phyloP scores from a whole-genome alignment of 2,329 filamentous ascomycete species.

The Exutisphaerella laricina region DNA sequence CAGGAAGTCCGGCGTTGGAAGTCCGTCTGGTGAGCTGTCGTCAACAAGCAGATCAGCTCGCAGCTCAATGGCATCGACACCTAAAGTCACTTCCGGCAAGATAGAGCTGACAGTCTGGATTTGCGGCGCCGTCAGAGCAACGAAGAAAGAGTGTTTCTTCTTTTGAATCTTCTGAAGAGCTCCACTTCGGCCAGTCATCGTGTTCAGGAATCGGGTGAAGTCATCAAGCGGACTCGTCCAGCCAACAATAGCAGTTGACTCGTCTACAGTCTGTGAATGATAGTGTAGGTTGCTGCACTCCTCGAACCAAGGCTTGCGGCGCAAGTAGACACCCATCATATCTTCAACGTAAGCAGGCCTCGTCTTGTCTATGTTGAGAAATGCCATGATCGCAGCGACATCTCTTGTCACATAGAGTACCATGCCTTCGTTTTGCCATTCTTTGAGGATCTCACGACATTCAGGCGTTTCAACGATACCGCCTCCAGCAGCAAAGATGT shows the following conservation, averaged over 20 bases:
- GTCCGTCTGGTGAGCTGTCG: slow-evolving; percentile 50
- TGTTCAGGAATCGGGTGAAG: slow-evolving; percentile 66
- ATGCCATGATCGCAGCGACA: slow-evolving; percentile 81
- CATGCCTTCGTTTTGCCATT: slow-evolving; percentile 73
- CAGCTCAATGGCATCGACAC: slow-evolving; percentile 87
- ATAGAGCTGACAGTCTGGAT: slow-evolving; percentile 58
- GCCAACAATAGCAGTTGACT: slow-evolving; percentile 30
- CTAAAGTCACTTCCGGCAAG: slow-evolving; percentile 69
- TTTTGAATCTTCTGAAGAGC: slow-evolving; percentile 56
- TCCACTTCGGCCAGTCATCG: slow-evolving; percentile 58
- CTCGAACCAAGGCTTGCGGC: slow-evolving; percentile 82
- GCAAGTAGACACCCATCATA: slow-evolving; percentile 83
- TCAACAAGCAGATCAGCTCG: slow-evolving; percentile 87
- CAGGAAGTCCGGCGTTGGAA: slow-evolving; percentile 68
- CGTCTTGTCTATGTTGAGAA: slow-evolving; percentile 80
- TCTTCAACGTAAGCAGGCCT: slow-evolving; percentile 89
- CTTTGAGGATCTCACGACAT: slow-evolving; percentile 67
- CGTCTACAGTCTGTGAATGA: slow-evolving; percentile 65
- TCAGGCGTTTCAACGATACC: slow-evolving; percentile 83
- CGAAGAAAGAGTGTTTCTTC: slow-evolving; percentile 76
- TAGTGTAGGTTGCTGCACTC: slow-evolving; percentile 94
- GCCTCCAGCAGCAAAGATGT: slow-evolving; percentile 90
- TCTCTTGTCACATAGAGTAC: slow-evolving; percentile 85
- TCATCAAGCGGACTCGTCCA: slow-evolving; percentile 45
- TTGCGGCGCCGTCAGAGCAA: slow-evolving; percentile 79